These are phyloP conservation scores for Flaveria brownii DNA, from an alignment of 129 eudicot species.

Conservation along the genomic window DNA sequence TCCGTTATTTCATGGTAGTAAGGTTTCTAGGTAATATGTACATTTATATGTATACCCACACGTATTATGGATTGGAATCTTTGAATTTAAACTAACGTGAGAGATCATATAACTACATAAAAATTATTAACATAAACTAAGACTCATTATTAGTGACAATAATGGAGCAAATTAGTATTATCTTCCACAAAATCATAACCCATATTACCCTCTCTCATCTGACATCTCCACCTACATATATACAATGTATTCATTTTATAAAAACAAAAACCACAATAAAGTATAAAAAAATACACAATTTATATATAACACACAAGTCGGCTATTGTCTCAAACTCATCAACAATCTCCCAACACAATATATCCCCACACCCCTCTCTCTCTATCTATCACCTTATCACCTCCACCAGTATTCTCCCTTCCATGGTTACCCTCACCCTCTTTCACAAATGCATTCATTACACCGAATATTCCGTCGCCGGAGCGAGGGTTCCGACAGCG, in stretches of 20 bases:
- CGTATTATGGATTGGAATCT: too few species aligned
- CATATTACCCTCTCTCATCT: not conserved
- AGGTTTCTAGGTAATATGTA: too few species aligned
- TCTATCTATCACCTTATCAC: not conserved
- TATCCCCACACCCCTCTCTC: not conserved
- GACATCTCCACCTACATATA: not conserved
- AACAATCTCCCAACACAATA: not conserved
- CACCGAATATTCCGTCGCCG: slow-evolving; percentile 38
- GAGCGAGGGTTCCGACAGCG: slow-evolving; percentile 28
- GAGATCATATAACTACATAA: too few species aligned
- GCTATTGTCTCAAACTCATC: slow-evolving; percentile 7
- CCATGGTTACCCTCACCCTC: slow-evolving; percentile 51
- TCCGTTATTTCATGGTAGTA: too few species aligned
- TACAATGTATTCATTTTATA: not conserved
- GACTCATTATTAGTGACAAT: too few species aligned
- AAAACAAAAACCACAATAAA: not conserved
- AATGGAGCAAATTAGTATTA: not conserved
- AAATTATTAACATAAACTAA: too few species aligned
- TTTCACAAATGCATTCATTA: slow-evolving; percentile 39
- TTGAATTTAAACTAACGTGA: too few species aligned
- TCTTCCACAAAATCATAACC: not conserved
- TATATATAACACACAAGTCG: not conserved
- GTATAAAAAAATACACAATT: not conserved
- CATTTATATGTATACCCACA: too few species aligned
- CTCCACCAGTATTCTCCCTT: slow-evolving; percentile 15